A percentile compares a stretch with the other conserved stretches of the same genome.
phyloP scores from a whole-genome alignment of 768 basidiomycete species.

The Pleurotus eryngii region DNA sequence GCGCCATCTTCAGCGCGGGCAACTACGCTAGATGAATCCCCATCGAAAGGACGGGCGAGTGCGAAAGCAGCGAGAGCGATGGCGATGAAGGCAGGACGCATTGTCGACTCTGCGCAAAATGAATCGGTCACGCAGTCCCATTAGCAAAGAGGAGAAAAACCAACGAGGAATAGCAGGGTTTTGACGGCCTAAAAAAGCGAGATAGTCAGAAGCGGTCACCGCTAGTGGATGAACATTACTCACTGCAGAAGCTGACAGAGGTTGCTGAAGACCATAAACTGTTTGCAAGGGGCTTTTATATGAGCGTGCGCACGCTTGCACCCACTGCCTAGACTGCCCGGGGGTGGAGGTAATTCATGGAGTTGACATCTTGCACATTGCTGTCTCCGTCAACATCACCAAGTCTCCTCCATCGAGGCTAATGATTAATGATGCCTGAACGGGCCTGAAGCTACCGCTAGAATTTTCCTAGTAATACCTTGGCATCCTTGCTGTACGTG shows the following conservation, averaged over 20 bases:
- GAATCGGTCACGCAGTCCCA: not conserved
- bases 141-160: not conserved
- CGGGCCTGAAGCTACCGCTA: too few species aligned
- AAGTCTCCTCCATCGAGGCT: too few species aligned
- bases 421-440: too few species aligned
- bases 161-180: not conserved
- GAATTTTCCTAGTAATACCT: too few species aligned
- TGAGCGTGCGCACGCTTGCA: not conserved
- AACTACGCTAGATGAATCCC: too few species aligned
- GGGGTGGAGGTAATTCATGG: too few species aligned
- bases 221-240: not conserved
- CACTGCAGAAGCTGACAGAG: not conserved
- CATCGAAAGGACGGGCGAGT: not conserved
- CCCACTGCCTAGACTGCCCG: too few species aligned
- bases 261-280: not conserved
- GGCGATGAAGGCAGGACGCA: constrained; percentile 3
- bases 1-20: too few species aligned
- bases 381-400: too few species aligned
- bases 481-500: too few species aligned
- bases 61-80: constrained; percentile 1
- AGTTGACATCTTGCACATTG: too few species aligned
- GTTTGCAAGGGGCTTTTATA: not conserved
- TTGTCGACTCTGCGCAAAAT: not conserved
- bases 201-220: not conserved
- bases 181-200: not conserved